phyloP scores from a whole-genome alignment of 2,329 filamentous ascomycete species.

The Graphilbum ipis-grandicollis region DNA sequence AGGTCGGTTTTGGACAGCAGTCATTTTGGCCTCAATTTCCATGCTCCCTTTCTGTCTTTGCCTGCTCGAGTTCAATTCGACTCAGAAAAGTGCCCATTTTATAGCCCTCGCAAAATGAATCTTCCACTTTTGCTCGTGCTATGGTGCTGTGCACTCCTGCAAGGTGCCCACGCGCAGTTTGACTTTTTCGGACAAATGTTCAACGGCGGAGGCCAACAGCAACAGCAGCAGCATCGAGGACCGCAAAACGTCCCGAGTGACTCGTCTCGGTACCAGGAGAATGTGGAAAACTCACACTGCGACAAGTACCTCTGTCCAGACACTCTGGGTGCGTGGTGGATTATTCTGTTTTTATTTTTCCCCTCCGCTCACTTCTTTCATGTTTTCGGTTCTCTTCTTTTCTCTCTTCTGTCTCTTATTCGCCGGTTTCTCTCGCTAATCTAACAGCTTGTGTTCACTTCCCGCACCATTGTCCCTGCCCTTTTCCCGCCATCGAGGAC shows the following conservation, averaged over 20 bases:
- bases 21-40: too few relatives aligned
- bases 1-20: too few relatives aligned
- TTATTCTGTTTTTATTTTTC: neutral
- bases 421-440: too few relatives aligned
- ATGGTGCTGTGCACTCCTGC: neutral
- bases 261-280: conserved; percentile 49
- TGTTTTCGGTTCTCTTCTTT: neutral
- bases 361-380: neutral
- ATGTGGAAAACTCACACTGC: conserved; percentile 50
- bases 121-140: neutral
- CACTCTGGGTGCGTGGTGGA: conserved; percentile 43
- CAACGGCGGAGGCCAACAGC: conserved; percentile 32
- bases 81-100: too few relatives aligned
- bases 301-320: conserved; percentile 88
- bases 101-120: neutral
- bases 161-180: conserved; percentile 50
- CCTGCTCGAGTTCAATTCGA: too few relatives aligned
- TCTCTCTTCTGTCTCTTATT: neutral
- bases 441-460: conserved; percentile 69
- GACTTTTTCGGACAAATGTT: conserved; percentile 99
- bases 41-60: too few relatives aligned
- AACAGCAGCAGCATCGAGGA: conserved; percentile 32
- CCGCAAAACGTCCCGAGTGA: conserved; percentile 75
- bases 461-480: conserved; percentile 91
- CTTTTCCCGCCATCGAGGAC: conserved; percentile 59